These are phyloP conservation scores for Ceratocystiopsis brevicomis DNA, from an alignment of 2,329 filamentous ascomycete species.

Conservation along the genomic window DNA sequence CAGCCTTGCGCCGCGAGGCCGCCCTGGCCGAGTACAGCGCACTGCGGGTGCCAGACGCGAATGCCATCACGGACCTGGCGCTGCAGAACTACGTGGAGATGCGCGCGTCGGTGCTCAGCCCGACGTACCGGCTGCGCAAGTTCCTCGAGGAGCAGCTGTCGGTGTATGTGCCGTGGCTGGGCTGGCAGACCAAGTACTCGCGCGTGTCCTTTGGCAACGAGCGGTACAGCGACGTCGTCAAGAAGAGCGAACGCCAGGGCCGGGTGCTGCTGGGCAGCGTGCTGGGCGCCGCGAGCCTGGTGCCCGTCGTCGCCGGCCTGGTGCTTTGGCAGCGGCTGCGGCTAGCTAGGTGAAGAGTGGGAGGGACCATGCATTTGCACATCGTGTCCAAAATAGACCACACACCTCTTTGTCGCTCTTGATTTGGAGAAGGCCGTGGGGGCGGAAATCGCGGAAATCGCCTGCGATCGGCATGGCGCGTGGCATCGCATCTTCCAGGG, in stretches of 20 bases:
- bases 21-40: conserved; percentile 61
- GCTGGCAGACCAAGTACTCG: conserved; percentile 85
- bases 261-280: conserved; percentile 32
- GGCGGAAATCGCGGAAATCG: no score
- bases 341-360: background rate
- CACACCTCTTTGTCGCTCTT: background rate
- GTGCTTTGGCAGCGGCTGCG: conserved; percentile 5
- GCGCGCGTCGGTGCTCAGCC: conserved; percentile 65
- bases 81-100: conserved; percentile 88
- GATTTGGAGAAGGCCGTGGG: no score
- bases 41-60: conserved; percentile 56
- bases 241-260: conserved; percentile 50
- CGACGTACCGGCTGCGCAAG: conserved; percentile 64
- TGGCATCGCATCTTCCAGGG: no score
- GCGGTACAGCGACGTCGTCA: conserved; percentile 67
- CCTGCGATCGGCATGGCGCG: no score
- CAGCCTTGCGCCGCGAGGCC: conserved; percentile 50
- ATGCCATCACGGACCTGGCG: conserved; percentile 83
- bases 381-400: background rate
- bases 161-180: conserved; percentile 53
- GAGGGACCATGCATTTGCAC: background rate
- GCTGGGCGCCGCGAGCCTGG: conserved; percentile 14
- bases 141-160: conserved; percentile 69
- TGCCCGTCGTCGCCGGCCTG: conserved; percentile 8
- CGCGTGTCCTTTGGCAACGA: conserved; percentile 88